Evolutionary conservation across 345 rosid genomes (phyloP).

Genomic region (Zanthoxylum bungeanum): DNA sequence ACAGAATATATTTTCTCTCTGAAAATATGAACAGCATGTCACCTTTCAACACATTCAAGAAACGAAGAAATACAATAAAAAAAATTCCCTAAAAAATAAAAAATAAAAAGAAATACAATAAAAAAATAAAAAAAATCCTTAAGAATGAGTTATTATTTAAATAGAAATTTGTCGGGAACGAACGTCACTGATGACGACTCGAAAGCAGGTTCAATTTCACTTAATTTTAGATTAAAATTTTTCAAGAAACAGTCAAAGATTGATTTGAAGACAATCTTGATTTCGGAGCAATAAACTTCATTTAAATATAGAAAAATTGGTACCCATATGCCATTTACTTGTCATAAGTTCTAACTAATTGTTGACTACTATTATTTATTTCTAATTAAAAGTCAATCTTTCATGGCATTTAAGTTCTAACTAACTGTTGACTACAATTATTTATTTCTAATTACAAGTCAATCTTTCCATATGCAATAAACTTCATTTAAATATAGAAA

Average conservation of each 20-base stretch:
- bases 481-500: neutral
- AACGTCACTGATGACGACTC: slow-evolving; percentile 10
- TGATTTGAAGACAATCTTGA: neutral
- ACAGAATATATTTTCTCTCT: too few relatives aligned
- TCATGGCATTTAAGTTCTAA: neutral
- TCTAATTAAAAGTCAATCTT: neutral
- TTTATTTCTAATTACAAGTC: neutral
- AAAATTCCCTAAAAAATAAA: too few relatives aligned
- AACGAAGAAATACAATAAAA: too few relatives aligned
- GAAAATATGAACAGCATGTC: too few relatives aligned
- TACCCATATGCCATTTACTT: neutral
- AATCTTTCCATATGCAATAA: neutral
- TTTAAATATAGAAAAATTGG: neutral
- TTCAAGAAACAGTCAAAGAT: neutral
- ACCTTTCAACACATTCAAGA: too few relatives aligned
- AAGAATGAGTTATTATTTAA: too few relatives aligned
- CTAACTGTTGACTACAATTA: neutral
- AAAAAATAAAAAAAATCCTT: too few relatives aligned
- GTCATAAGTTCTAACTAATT: neutral
- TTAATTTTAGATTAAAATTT: neutral
- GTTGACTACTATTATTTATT: neutral
- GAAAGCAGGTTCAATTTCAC: neutral
- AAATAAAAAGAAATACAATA: too few relatives aligned
- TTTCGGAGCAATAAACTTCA: neutral
- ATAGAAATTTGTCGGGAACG: neutral